Evolutionary conservation across 108 stramenopile species (phyloP), one percentile per base, ranked within the genome.

Genomic region (Discostella stelligeroides): DNA sequence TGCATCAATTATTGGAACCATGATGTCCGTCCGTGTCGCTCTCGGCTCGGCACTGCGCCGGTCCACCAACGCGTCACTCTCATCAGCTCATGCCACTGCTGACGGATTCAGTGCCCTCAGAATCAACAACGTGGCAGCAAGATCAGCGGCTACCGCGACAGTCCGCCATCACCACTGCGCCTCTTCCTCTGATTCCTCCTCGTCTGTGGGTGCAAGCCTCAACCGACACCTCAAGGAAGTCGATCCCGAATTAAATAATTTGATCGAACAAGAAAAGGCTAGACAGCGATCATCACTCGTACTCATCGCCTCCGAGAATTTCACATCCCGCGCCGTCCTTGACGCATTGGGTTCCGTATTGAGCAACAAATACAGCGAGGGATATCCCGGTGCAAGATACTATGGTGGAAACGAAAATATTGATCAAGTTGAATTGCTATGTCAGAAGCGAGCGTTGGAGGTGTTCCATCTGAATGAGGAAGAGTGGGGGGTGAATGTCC

Each of bases 391-490:
- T 29, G 89, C 95, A 17, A 79, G 96, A 14, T 98, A 97, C 75
- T 97, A 98, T 76, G 98, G 97, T 10, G 97, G 97, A 20, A 97
- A 97, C 71, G 96, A 97, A 72, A 95, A 97, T 72, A 97, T 98
- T 63, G 97, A 99, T 82, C 84, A 92, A 84, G 96, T 98, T 56
- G 99, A 99, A 82, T 39, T 83, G 38, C 85, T 99, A 1, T 99
- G 99, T 84, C 98, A 98, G 81, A 75, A 93, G 70, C 85, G 99
- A 2, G 99, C 99, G 0, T 71, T 99, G 53, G 93, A 97, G 64
- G 94, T 94, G 7, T 99, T 98, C 70, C 75, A 93, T 50, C 82
- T 99, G 61, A 85, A 93, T 63, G 90, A 94, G 0, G 95, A 92
- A 15, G 91, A 95, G 82, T 96, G 92, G 95, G 92, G 95, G 20